phyloP scores from a whole-genome alignment of 169 alveolate genomes.

The Cryptosporidium meleagridis region DNA sequence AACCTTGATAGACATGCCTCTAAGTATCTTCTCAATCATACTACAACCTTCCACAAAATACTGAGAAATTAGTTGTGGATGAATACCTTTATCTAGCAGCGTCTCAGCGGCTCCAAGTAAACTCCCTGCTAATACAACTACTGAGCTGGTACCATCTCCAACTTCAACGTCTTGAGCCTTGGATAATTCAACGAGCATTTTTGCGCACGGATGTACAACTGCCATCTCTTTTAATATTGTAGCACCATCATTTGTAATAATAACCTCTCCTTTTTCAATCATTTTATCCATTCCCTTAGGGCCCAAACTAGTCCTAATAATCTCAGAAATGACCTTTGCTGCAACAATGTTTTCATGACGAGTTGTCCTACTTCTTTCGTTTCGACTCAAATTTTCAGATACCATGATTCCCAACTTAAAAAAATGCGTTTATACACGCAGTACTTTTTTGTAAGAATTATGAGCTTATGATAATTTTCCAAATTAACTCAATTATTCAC shows the following conservation, averaged over 20 bases:
- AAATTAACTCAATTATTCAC: background rate
- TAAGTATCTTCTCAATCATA: slow-evolving; percentile 92
- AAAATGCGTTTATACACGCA: background rate
- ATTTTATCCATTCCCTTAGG: slow-evolving; percentile 99
- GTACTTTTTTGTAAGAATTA: background rate
- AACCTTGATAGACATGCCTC: slow-evolving; percentile 92
- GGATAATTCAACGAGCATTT: slow-evolving; percentile 97
- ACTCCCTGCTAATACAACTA: slow-evolving; percentile 98
- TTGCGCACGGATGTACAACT: slow-evolving; percentile 97
- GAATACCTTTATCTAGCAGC: slow-evolving; percentile 95
- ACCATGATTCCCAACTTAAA: slow-evolving; percentile 24
- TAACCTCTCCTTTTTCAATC: slow-evolving; percentile 97
- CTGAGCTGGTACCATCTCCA: slow-evolving; percentile 99
- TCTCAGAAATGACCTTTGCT: slow-evolving; percentile 95
- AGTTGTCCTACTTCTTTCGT: slow-evolving; percentile 73
- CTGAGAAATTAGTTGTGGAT: slow-evolving; percentile 97
- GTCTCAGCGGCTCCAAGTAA: slow-evolving; percentile 94
- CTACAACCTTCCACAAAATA: slow-evolving; percentile 92
- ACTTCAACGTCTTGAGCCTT: slow-evolving; percentile 99
- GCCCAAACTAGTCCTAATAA: slow-evolving; percentile 98
- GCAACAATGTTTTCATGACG: slow-evolving; percentile 70
- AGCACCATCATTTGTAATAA: slow-evolving; percentile 99
- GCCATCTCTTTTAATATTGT: slow-evolving; percentile 96
- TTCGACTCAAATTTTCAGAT: slow-evolving; percentile 64
- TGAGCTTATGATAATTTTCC: background rate